Conservation (phyloP, 768 basidiomycete genomes). For the Tulasnella sp. region DNA sequence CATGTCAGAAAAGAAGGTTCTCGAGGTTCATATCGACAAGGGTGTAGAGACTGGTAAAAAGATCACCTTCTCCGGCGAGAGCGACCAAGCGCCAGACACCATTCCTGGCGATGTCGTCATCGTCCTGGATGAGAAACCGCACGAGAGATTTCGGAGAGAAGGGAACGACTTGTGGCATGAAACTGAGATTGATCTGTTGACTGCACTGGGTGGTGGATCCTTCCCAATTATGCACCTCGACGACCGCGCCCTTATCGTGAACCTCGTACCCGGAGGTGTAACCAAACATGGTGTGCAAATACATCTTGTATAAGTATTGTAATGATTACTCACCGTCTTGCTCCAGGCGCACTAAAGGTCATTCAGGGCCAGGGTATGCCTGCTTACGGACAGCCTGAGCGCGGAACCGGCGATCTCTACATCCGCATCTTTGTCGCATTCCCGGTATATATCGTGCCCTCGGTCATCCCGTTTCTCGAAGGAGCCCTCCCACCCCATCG, state of each 20-base stretch:
- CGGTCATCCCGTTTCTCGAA: conserved; percentile 62
- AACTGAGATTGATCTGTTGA: conserved; percentile 85
- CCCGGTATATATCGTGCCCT: conserved; percentile 66
- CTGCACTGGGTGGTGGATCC: conserved; percentile 83
- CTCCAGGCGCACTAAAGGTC: conserved; percentile 72
- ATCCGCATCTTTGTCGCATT: conserved; percentile 79
- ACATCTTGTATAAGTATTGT: neutral
- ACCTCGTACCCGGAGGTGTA: conserved; percentile 77
- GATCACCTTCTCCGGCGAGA: conserved; percentile 78
- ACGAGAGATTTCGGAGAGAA: conserved; percentile 76
- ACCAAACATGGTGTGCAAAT: conserved; percentile 71
- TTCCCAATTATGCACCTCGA: conserved; percentile 88
- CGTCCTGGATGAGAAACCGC: conserved; percentile 84
- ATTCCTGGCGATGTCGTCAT: conserved; percentile 92
- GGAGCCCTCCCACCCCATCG: conserved; percentile 69
- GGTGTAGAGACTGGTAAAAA: conserved; percentile 94
- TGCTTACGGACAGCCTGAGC: conserved; percentile 91
- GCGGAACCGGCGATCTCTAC: conserved; percentile 88
- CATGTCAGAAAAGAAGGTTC: conserved; percentile 82
- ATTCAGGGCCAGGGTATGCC: conserved; percentile 97
- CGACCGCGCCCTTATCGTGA: conserved; percentile 75
- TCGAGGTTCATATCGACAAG: conserved; percentile 97
- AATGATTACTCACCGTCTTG: neutral
- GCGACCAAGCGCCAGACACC: conserved; percentile 79
- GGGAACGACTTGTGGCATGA: conserved; percentile 80